A percentile compares a stretch with the other conserved stretches of the same genome.
These are phyloP conservation scores for Pouteria campechiana DNA, from an alignment of 179 eudicot genomes.

Conservation along the genomic window DNA sequence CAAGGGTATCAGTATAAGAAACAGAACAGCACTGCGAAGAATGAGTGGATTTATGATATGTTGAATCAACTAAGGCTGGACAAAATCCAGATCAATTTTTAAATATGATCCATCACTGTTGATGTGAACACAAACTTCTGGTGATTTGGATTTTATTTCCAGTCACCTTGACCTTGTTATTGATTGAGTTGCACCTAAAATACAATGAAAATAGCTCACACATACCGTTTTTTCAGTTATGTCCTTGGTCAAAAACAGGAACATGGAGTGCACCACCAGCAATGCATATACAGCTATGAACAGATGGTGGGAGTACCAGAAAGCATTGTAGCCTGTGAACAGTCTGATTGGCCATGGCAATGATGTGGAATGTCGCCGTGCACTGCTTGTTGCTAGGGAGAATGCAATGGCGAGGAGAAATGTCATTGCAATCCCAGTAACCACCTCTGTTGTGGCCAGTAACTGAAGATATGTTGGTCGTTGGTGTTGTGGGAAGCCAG, in stretches of 20 bases:
- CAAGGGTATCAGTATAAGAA: too few relatives aligned
- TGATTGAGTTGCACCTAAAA: too few relatives aligned
- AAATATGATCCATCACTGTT: too few relatives aligned
- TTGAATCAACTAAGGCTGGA: too few relatives aligned
- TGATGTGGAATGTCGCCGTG: slow-evolving; percentile 11
- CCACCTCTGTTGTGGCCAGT: slow-evolving; percentile 15
- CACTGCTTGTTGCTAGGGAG: slow-evolving; percentile 23
- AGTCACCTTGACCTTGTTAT: too few relatives aligned
- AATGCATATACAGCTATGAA: slow-evolving; percentile 26
- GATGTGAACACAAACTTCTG: too few relatives aligned
- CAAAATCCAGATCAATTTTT: too few relatives aligned
- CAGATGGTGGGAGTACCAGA: slow-evolving; percentile 48
- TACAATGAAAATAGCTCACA: too few relatives aligned
- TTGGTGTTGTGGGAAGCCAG: slow-evolving; percentile 12
- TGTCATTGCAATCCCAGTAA: slow-evolving; percentile 35
- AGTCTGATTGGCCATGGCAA: slow-evolving; percentile 23
- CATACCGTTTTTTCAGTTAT: slow-evolving; percentile 36
- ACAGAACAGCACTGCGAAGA: too few relatives aligned
- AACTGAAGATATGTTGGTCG: slow-evolving; percentile 28
- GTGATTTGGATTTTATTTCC: too few relatives aligned
- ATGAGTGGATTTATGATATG: too few relatives aligned
- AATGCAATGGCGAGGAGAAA: slow-evolving; percentile 35
- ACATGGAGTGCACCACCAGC: slow-evolving; percentile 29
- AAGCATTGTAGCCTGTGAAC: slow-evolving; percentile 36
- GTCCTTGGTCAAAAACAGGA: slow-evolving; percentile 24